Conservation (phyloP, 2,329 filamentous ascomycete species). For the Xylaria sp. region DNA sequence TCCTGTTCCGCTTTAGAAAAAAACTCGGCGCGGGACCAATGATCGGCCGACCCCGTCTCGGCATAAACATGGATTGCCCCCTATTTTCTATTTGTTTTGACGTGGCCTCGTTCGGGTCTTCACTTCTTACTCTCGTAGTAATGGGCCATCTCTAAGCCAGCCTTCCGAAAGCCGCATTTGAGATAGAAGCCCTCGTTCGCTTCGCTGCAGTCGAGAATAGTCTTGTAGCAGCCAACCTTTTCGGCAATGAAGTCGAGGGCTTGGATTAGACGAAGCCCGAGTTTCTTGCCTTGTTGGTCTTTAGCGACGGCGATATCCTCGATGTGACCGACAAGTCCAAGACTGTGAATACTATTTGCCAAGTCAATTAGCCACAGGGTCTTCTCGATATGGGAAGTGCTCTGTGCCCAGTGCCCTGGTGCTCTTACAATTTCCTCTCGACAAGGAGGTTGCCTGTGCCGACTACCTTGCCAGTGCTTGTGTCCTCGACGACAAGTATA, state of each 20-base stretch:
- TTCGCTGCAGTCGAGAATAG: slow-evolving; percentile 95
- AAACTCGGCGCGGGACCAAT: slow-evolving; percentile 31
- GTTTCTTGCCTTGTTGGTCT: slow-evolving; percentile 96
- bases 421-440: slow-evolving; percentile 87
- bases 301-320: slow-evolving; percentile 96
- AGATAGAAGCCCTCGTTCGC: slow-evolving; percentile 97
- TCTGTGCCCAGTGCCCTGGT: neutral
- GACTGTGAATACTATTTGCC: slow-evolving; percentile 73
- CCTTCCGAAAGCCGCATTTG: slow-evolving; percentile 94
- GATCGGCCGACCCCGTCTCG: slow-evolving; percentile 28
- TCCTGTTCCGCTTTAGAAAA: slow-evolving; percentile 25
- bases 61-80: slow-evolving; percentile 15
- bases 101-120: slow-evolving; percentile 19
- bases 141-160: slow-evolving; percentile 95
- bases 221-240: slow-evolving; percentile 95
- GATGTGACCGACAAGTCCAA: slow-evolving; percentile 91
- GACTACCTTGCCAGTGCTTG: slow-evolving; percentile 72
- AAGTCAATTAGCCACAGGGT: slow-evolving; percentile 22
- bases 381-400: neutral
- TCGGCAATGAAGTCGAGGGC: slow-evolving; percentile 89
- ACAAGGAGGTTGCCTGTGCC: slow-evolving; percentile 90
- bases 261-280: slow-evolving; percentile 92
- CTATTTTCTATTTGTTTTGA: neutral
- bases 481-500: slow-evolving; percentile 85
- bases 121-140: slow-evolving; percentile 75